Percentiles rank a stretch among this genome's conserved stretches.
Conservation (phyloP, 306 rosid genomes). For the Acacia crassicarpa region DNA sequence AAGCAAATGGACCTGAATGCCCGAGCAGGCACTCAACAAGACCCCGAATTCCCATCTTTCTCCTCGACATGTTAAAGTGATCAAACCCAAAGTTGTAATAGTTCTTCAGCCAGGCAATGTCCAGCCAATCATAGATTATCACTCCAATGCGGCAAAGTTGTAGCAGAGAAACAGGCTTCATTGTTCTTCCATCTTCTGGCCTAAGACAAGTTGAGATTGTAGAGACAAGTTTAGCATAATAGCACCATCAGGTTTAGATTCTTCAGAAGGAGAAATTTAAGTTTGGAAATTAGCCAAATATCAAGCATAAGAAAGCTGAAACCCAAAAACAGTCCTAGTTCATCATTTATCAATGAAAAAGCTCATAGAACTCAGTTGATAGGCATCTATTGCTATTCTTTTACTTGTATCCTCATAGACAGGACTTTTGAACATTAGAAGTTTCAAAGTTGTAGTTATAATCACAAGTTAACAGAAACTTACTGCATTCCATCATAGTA, state of each 20-base stretch:
- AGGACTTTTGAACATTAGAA: neutral
- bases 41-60: slow-evolving; percentile 75
- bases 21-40: slow-evolving; percentile 79
- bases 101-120: slow-evolving; percentile 77
- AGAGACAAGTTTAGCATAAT: slow-evolving; percentile 33
- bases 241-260: slow-evolving; percentile 13
- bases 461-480: slow-evolving; percentile 44
- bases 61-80: slow-evolving; percentile 88
- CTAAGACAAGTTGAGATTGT: slow-evolving; percentile 46
- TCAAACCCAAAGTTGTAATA: slow-evolving; percentile 96
- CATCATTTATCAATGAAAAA: neutral
- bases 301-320: neutral
- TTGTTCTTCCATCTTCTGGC: slow-evolving; percentile 81
- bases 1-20: slow-evolving; percentile 81
- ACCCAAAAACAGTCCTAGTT: neutral
- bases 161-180: slow-evolving; percentile 80
- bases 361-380: neutral
- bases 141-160: slow-evolving; percentile 87
- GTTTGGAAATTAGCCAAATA: neutral
- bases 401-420: neutral
- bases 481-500: slow-evolving; percentile 96
- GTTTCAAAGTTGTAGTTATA: neutral
- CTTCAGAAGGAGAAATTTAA: neutral
- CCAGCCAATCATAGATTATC: slow-evolving; percentile 88
- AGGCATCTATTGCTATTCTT: neutral